Evolutionary conservation across 495 filamentous ascomycete genomes (phyloP), one percentile per base, ranked within the genome.

Genomic region (Aspergillus leporis): DNA sequence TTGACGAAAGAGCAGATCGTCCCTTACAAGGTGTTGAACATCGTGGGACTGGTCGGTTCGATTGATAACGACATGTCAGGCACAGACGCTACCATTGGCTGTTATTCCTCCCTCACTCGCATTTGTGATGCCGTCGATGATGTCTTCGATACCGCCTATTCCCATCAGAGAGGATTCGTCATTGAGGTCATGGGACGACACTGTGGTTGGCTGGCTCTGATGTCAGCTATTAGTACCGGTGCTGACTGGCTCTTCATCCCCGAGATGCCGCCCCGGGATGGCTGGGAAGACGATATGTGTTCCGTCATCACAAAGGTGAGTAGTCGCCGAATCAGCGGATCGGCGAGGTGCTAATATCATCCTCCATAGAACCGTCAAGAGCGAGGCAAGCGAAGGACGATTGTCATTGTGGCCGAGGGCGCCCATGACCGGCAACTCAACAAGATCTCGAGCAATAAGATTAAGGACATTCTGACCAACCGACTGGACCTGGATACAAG

Each of bases 171-270:
- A 63, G 95, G 95, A 40, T 99, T 99, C 72, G 93, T 99, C 30
- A 88, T 99, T 64, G 95, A 98, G 71, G 95, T 98, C 49, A 99
- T 99, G 95, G 95, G 95, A n/a, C 85, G 95, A 56, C 93, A 98
- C 75, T 99, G 95, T 67, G 95, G 95, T 41, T 99, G 95, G 95
- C 78, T 99, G 51, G 95, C 94, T 45, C 79, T 99, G 47, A 97
- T 97, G 92, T 89, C 95, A 13, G 94, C 92, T 58, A 91, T 98
- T 52, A 92, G 90, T 58, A 96, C 91, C 3, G 95, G 94, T 28
- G 93, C 95, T 5, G 95, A 99, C 74, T 99, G 95, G 76, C 82
- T 98, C 47, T 96, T 99, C 73, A 89, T 98, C 49, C 95, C 95
- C 0, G 95, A 99, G 77, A 96, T 92, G 74, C 95, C 95, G 57